Evolutionary conservation across 441 rosid genomes (phyloP).

Genomic region (Mallotus japonicus): DNA sequence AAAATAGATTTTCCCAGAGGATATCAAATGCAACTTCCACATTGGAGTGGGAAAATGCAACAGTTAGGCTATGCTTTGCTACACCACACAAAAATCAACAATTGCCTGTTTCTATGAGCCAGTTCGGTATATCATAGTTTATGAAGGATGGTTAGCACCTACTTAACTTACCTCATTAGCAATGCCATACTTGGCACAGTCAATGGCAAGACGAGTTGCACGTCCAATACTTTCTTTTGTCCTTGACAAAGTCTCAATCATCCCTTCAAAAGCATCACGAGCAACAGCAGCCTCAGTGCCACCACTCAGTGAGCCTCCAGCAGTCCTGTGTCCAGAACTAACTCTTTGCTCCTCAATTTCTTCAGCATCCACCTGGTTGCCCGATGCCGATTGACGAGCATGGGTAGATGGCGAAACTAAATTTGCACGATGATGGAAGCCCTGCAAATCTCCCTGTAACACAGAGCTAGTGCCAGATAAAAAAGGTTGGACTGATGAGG

Average conservation of each 20-base stretch:
- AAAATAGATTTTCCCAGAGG: background rate
- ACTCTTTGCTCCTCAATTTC: constrained; percentile 73
- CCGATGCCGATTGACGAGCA: constrained; percentile 46
- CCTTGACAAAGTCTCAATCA: constrained; percentile 98
- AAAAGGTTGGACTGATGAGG: constrained; percentile 48
- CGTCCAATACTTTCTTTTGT: constrained; percentile 99
- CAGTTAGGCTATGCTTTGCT: background rate
- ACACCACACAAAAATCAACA: background rate
- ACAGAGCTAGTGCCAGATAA: constrained; percentile 38
- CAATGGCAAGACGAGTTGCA: constrained; percentile 98
- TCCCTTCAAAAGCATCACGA: constrained; percentile 99
- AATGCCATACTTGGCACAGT: constrained; percentile 97
- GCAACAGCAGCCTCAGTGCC: constrained; percentile 98
- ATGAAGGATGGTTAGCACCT: background rate
- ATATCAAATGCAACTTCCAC: background rate
- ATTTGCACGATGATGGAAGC: constrained; percentile 37
- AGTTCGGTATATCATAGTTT: constrained; percentile 12
- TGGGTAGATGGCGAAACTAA: constrained; percentile 55
- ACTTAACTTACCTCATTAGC: constrained; percentile 75
- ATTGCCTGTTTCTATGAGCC: background rate
- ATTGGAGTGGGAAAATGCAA: background rate
- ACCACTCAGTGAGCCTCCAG: constrained; percentile 82
- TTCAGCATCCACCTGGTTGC: constrained; percentile 55
- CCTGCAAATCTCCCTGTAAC: constrained; percentile 45
- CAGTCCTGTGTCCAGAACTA: constrained; percentile 63